A percentile compares a stretch with the other conserved stretches of the same genome.
phyloP scores from a whole-genome alignment of 2,329 filamentous ascomycete species.

The Aspergillus quadrilineatus region DNA sequence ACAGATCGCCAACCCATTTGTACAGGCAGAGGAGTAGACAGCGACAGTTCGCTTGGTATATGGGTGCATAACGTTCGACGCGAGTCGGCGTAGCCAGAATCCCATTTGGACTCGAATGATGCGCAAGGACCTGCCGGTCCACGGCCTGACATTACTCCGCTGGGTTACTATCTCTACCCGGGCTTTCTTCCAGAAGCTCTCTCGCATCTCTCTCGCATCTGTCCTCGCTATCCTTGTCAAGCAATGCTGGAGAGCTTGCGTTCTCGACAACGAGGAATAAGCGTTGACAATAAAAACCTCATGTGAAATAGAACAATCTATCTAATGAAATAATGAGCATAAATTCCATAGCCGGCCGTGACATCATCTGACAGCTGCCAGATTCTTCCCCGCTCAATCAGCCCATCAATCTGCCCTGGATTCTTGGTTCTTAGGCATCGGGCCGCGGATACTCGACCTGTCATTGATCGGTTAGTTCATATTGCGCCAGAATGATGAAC shows the following conservation, averaged over 20 bases:
- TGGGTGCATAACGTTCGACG: background rate
- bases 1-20: constrained; percentile 91
- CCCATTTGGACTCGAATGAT: background rate
- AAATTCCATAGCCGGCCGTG: background rate
- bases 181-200: background rate
- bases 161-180: background rate
- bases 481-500: background rate
- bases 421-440: background rate
- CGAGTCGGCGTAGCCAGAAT: background rate
- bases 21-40: constrained; percentile 65
- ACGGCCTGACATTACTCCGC: background rate
- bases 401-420: background rate
- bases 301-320: background rate
- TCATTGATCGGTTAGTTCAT: background rate
- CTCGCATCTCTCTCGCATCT: background rate
- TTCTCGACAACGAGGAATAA: background rate
- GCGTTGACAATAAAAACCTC: background rate
- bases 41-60: background rate
- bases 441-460: background rate
- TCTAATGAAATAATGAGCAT: constrained; percentile 8
- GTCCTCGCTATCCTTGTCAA: background rate
- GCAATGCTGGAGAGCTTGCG: background rate
- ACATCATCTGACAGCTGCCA: constrained; percentile 4
- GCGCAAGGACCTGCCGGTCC: background rate
- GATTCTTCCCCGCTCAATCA: constrained; percentile 4